Percentiles rank a stretch among this genome's conserved stretches.
Evolutionary conservation across 1,284 basidiomycete genomes (phyloP).

Genomic region (Earliella scabrosa): DNA sequence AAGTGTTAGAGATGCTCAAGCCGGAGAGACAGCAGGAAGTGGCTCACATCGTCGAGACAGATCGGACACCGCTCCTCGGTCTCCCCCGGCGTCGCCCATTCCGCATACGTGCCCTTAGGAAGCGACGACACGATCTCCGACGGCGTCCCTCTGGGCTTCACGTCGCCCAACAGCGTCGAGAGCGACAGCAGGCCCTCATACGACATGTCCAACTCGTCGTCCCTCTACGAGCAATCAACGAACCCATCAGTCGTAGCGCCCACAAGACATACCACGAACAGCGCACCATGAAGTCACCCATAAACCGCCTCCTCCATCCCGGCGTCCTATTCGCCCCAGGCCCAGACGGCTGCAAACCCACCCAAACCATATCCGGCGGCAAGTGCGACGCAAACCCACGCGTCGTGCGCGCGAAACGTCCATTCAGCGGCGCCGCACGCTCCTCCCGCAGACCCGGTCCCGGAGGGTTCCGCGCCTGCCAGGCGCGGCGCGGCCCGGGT

Average conservation of each 20-base stretch:
- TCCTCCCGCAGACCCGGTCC: no score
- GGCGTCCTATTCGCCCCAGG: slow-evolving; percentile 12
- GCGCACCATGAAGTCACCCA: slow-evolving; percentile 69
- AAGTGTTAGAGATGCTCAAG: slow-evolving; percentile 14
- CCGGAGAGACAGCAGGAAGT: neutral
- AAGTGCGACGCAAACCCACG: slow-evolving; percentile 19
- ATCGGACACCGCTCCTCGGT: slow-evolving; percentile 77
- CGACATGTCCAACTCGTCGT: slow-evolving; percentile 72
- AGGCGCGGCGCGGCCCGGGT: neutral
- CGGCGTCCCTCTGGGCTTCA: slow-evolving; percentile 62
- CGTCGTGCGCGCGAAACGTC: slow-evolving; percentile 19
- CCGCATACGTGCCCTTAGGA: slow-evolving; percentile 63
- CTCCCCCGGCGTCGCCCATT: slow-evolving; percentile 61
- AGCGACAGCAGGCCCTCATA: slow-evolving; percentile 70
- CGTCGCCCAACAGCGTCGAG: slow-evolving; percentile 64
- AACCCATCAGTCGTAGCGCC: no score
- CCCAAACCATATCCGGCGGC: slow-evolving; percentile 19
- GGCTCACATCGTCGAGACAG: slow-evolving; percentile 76
- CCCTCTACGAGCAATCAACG: slow-evolving; percentile 48
- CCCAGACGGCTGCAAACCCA: no score
- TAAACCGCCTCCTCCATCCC: slow-evolving; percentile 31
- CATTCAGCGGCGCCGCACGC: slow-evolving; percentile 13
- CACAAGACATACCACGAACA: no score
- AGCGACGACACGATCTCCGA: slow-evolving; percentile 59
- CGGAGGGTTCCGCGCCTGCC: neutral